phyloP scores from a whole-genome alignment of 257 asterid species.

The Mitragyna speciosa region DNA sequence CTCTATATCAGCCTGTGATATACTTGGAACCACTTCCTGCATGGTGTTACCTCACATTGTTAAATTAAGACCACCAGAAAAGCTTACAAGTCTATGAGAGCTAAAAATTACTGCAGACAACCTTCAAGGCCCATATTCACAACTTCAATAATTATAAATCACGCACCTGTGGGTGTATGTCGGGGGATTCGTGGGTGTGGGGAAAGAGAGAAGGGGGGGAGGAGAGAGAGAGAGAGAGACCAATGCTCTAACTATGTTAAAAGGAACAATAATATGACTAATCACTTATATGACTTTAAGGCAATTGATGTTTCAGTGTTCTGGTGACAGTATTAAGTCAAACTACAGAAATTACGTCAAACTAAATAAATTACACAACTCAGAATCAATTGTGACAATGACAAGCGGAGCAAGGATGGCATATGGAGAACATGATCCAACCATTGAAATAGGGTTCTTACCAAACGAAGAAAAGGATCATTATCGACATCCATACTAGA shows the following conservation, averaged over 20 bases:
- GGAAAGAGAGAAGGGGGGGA: background rate
- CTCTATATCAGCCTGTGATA: conserved; percentile 58
- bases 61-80: conserved; percentile 1
- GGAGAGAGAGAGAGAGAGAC: background rate
- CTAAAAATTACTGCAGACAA: background rate
- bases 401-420: background rate
- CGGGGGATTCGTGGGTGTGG: too few relatives aligned
- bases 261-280: background rate
- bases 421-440: background rate
- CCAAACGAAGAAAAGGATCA: conserved; percentile 51
- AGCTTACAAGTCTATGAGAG: background rate
- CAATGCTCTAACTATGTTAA: background rate
- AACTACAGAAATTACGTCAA: background rate
- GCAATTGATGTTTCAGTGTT: background rate
- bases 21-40: conserved; percentile 55
- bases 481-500: conserved; percentile 71
- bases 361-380: background rate
- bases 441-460: conserved; percentile 28
- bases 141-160: background rate
- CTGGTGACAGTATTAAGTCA: background rate
- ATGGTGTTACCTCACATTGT: conserved; percentile 18
- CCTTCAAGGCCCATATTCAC: background rate
- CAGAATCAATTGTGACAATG: background rate
- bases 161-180: too few relatives aligned
- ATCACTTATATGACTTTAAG: background rate